Conservation (phyloP, 768 basidiomycete species). For the Lentinula sp. region DNA sequence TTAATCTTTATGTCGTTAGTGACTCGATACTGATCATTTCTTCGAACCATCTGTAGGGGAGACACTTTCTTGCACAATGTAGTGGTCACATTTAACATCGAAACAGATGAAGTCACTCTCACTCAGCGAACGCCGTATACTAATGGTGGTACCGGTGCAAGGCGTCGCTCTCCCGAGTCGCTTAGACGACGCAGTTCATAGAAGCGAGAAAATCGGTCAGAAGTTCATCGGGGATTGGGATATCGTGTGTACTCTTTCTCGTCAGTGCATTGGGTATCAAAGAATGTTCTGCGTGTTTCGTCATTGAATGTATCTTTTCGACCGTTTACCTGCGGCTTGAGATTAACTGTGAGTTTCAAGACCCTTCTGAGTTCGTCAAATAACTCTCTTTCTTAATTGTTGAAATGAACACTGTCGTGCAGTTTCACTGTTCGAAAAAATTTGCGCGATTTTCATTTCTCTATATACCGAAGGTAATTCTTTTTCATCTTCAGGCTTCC, state of each 20-base stretch:
- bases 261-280: too few relatives aligned
- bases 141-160: background rate
- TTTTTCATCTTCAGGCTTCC: background rate
- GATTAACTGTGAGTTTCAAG: too few relatives aligned
- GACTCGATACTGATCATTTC: background rate
- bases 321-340: too few relatives aligned
- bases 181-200: background rate
- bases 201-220: too few relatives aligned
- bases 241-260: too few relatives aligned
- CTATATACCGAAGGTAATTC: background rate
- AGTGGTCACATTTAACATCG: constrained; percentile 15
- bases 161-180: background rate
- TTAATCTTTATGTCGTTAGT: background rate
- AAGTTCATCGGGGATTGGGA: too few relatives aligned
- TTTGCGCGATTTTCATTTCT: background rate
- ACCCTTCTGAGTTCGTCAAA: too few relatives aligned
- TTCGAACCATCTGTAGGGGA: constrained; percentile 8
- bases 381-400: too few relatives aligned
- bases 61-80: constrained; percentile 20
- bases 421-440: too few relatives aligned
- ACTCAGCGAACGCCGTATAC: constrained; percentile 13
- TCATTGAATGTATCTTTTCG: too few relatives aligned
- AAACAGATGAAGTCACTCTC: constrained; percentile 11
- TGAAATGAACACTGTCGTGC: too few relatives aligned
- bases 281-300: too few relatives aligned